phyloP scores from a whole-genome alignment of 169 alveolate genomes.

The Plasmodium gallinaceum region DNA sequence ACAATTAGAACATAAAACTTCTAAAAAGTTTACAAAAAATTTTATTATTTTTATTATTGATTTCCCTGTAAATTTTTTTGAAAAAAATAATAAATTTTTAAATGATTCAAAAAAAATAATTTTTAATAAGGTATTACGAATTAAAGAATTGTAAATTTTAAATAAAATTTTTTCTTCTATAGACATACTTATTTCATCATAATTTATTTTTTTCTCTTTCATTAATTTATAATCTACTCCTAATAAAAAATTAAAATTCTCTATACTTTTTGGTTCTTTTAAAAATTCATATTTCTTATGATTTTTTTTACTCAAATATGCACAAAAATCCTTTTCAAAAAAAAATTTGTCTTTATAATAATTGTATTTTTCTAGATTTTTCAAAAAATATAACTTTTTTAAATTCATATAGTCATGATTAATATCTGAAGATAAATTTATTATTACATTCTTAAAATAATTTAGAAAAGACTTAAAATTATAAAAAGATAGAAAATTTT shows the following conservation, averaged over 20 bases:
- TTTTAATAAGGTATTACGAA: conserved; percentile 44
- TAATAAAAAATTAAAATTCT: not conserved
- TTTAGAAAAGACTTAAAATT: conserved; percentile 37
- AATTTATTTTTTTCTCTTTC: conserved; percentile 26
- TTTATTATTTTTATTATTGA: conserved; percentile 60
- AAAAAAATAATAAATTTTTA: conserved; percentile 52
- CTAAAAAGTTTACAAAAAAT: conserved; percentile 35
- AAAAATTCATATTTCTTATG: conserved; percentile 30
- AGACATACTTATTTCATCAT: conserved; percentile 21
- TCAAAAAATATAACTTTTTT: conserved; percentile 30
- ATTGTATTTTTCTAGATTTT: conserved; percentile 18
- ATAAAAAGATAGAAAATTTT: conserved; percentile 14
- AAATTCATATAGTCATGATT: conserved; percentile 55
- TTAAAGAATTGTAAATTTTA: conserved; percentile 17
- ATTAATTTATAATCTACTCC: conserved; percentile 36
- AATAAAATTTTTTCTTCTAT: conserved; percentile 26
- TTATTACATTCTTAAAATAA: conserved; percentile 28
- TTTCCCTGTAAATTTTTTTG: conserved; percentile 67
- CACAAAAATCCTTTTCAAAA: not conserved
- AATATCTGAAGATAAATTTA: conserved; percentile 35
- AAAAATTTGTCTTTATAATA: conserved; percentile 19
- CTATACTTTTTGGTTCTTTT: not conserved
- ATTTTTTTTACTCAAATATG: not conserved
- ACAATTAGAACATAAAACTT: conserved; percentile 25
- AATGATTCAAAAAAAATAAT: conserved; percentile 55